Evolutionary conservation across 2,329 filamentous ascomycete genomes (phyloP).

Genomic region (Apiospora malaysiana): DNA sequence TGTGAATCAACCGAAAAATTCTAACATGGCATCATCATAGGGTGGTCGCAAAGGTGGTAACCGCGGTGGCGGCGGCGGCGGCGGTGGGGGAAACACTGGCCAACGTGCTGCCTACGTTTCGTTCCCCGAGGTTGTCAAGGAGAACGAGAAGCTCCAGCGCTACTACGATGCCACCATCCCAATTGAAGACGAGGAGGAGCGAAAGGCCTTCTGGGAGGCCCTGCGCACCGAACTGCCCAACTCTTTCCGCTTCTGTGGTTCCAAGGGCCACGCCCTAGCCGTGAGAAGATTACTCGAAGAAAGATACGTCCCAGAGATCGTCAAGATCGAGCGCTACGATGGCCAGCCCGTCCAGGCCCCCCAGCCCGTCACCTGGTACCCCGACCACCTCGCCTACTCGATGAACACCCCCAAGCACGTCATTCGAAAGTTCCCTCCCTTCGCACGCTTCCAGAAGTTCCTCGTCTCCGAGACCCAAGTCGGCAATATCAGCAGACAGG

Average conservation of each 20-base stretch:
- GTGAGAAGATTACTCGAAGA: constrained; percentile 89
- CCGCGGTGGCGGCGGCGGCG: constrained; percentile 40
- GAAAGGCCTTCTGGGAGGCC: constrained; percentile 81
- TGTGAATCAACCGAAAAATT: background rate
- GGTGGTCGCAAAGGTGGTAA: constrained; percentile 39
- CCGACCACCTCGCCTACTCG: constrained; percentile 92
- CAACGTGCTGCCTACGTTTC: constrained; percentile 45
- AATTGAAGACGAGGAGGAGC: constrained; percentile 82
- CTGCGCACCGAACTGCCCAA: constrained; percentile 88
- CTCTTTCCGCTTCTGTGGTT: constrained; percentile 97
- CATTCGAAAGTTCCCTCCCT: constrained; percentile 90
- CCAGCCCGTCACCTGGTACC: constrained; percentile 86
- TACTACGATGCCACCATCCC: constrained; percentile 85
- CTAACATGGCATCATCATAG: constrained; percentile 38
- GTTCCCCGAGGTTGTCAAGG: constrained; percentile 71
- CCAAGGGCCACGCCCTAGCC: constrained; percentile 90
- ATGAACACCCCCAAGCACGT: constrained; percentile 99
- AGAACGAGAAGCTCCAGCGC: constrained; percentile 82
- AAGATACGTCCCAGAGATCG: constrained; percentile 89
- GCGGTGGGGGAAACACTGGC: constrained; percentile 50
- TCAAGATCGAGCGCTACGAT: constrained; percentile 81
- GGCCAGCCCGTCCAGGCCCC: constrained; percentile 83
- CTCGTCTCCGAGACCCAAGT: constrained; percentile 96
- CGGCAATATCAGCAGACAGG: constrained; percentile 96
- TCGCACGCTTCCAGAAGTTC: constrained; percentile 96